These are phyloP conservation scores for Sarocladium strictum DNA, from an alignment of 2,329 filamentous ascomycete genomes.

Conservation along the genomic window DNA sequence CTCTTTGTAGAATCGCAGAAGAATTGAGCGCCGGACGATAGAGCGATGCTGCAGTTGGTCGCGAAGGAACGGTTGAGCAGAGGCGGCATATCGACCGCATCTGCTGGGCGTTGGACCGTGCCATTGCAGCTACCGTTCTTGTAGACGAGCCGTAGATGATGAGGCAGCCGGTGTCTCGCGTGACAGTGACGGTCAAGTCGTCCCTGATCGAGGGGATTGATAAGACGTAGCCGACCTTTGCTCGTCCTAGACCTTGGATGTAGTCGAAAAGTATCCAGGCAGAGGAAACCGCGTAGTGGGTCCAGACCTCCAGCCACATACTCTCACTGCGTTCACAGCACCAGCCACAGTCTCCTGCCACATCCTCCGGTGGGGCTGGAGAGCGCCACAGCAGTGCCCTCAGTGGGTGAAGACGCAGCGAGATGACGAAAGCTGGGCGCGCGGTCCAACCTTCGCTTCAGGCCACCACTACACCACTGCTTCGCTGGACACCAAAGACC, in stretches of 20 bases:
- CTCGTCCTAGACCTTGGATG: neutral
- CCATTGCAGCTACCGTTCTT: conserved; percentile 26
- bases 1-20: neutral
- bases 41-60: conserved; percentile 9
- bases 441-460: neutral
- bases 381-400: neutral
- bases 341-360: neutral
- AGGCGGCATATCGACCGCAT: conserved; percentile 36
- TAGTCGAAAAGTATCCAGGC: neutral
- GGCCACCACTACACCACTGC: neutral
- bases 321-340: neutral
- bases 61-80: conserved; percentile 31
- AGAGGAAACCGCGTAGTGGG: neutral
- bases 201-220: too few species aligned
- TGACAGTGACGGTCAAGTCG: neutral
- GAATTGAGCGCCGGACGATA: neutral
- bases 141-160: neutral
- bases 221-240: neutral
- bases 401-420: neutral
- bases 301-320: neutral
- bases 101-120: conserved; percentile 25
- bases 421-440: conserved; percentile 7
- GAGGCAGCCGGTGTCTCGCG: neutral
- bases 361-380: neutral
- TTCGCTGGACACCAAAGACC: neutral